Evolutionary conservation across 495 filamentous ascomycete species (phyloP), one percentile per base, ranked within the genome.

Genomic region (Opeltia flavorubescens): DNA sequence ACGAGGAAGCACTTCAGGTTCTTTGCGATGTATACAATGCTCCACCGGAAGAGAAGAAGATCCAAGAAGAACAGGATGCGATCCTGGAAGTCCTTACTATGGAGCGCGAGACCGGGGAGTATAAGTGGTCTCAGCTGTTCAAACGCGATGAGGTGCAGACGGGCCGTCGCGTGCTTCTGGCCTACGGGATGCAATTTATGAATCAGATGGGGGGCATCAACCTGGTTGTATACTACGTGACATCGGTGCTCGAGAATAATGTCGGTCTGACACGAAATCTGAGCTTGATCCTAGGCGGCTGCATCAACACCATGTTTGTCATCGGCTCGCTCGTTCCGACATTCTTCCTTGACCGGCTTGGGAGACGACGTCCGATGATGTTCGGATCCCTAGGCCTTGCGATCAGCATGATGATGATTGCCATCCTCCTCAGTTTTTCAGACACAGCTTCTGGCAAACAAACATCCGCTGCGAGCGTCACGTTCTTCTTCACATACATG

Each of bases 341-440:
- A 29, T 57, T 65, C 45, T 59, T 65, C 49, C 57, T 72, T 27
- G 75, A 77, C 53, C 57, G 62, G n/a, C 62, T 76, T 42, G 78
- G 78, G 26, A 73, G 75, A 27, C 67, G 76, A 21, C 64, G 69
- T 33, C 70, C 74, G 5, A 76, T 79, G 72, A 77, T 80, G 57
- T 67, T 65, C 50, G 72, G 73, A 6, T 71, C 65, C 0, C 56
- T 67, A 18, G 72, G 68, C 12, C 61, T 74, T 1, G 66, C 62
- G 0, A 51, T 77, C 21, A 68, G 62, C 36, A 71, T 75, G 66
- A 64, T 74, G 58, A 56, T 77, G 52, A 69, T 74, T 24, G 60
- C 71, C 1, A 65, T 71, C 35, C 61, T 75, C 1, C 63, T 75
- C 28, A 68, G 57, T 17, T 61, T 60, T 44, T 50, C 55, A 27